Conservation (phyloP, 139 green algal genomes). For the Auxenochlorella pyrenoidosa region DNA sequence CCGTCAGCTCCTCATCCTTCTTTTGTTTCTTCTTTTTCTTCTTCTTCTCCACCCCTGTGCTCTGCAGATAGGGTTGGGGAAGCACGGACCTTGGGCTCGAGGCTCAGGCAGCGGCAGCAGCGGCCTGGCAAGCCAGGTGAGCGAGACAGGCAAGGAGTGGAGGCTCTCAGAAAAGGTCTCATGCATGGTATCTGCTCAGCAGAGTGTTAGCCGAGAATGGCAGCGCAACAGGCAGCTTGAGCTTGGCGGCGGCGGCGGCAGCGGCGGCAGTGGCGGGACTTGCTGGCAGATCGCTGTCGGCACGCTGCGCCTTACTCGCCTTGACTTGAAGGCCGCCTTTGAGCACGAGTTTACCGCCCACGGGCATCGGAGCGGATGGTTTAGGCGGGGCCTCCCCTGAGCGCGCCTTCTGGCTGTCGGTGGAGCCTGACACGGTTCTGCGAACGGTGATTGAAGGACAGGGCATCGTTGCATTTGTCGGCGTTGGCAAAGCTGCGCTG, state of each 20-base stretch:
- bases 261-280: background rate
- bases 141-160: background rate
- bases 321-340: constrained; percentile 47
- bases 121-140: background rate
- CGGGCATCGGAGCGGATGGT: constrained; percentile 28
- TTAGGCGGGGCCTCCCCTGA: no score
- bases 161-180: background rate
- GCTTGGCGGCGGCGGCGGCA: background rate
- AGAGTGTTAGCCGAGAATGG: background rate
- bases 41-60: constrained; percentile 47
- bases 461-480: background rate
- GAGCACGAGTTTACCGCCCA: constrained; percentile 50
- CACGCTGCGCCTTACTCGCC: background rate
- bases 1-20: constrained; percentile 23
- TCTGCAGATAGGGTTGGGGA: background rate
- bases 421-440: no score
- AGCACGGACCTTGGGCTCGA: no score
- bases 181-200: background rate
- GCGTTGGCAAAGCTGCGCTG: background rate
- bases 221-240: background rate
- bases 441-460: no score
- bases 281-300: no score
- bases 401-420: no score
- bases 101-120: background rate
- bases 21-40: constrained; percentile 50